These are phyloP conservation scores for Oligophagozyma castellii DNA, from an alignment of 1,139 yeast genomes.

Conservation along the genomic window DNA sequence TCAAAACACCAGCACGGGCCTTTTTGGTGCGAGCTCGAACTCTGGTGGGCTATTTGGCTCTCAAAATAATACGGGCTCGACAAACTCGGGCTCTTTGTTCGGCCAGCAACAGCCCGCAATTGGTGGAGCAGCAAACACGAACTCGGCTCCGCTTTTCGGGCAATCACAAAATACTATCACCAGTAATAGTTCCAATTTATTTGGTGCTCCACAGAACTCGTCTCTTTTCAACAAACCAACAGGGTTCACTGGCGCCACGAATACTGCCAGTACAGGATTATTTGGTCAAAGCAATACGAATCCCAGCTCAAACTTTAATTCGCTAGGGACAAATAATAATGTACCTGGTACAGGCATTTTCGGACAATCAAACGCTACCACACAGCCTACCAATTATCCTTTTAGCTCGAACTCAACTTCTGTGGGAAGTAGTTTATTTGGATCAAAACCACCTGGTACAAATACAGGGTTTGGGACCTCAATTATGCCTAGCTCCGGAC, in stretches of 20 bases:
- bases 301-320: conserved; percentile 8
- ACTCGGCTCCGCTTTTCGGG: too few relatives aligned
- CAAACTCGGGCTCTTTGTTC: too few relatives aligned
- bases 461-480: conserved; percentile 20
- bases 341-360: conserved; percentile 7
- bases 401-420: conserved; percentile 18
- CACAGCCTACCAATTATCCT: conserved; percentile 12
- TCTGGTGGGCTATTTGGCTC: conserved; percentile 24
- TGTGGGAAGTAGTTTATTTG: conserved; percentile 7
- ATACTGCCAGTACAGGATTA: conserved; percentile 2
- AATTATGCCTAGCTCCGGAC: conserved; percentile 12
- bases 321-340: conserved; percentile 1
- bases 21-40: conserved; percentile 1
- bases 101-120: too few relatives aligned
- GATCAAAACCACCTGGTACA: conserved; percentile 2
- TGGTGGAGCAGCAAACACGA: too few relatives aligned
- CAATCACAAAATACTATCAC: too few relatives aligned
- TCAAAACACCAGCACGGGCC: conserved; percentile 5
- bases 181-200: too few relatives aligned
- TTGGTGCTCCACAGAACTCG: neutral
- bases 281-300: conserved; percentile 5
- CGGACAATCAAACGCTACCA: conserved; percentile 9
- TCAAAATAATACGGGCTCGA: conserved; percentile 16
- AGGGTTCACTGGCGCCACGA: neutral
- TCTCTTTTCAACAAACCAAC: conserved; percentile 8